Base-by-base conservation (phyloP, 2,329 filamentous ascomycete species). In the Raffaelea albimanens region DNA sequence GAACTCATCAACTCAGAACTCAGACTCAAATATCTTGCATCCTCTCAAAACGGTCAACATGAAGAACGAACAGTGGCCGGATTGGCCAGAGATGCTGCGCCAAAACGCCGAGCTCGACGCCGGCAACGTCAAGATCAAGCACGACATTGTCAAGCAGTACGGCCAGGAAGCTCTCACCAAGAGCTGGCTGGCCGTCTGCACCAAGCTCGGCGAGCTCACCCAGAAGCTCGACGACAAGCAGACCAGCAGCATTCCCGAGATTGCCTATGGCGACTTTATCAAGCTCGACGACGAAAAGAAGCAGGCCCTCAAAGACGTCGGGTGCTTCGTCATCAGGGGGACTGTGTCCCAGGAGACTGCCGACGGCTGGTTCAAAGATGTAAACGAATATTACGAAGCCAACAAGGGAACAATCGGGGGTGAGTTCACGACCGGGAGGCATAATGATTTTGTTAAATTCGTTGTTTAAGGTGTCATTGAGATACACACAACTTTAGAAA, bases 131-230 rank as follows among this genome's bases (percentile, higher is more conserved):
- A 8, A 16, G 7, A 16, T 38, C 44, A 69, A 69, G 53, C 58
- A 58, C 44, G 56, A 58, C 1, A 62, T 70, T 18, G 58, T 65
- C 31, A 55, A 56, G 2, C 50, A 64, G 34, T 69, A 66, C 43
- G 66, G 67, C 4, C 56, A 59, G 25, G 61, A 59, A 5, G 58
- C 59, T 1, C 49, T 70, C 10, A 52, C 51, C 5, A 46, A 58
- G 50, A 63, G 63, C 52, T 70, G 67, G 67, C 36, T 68, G 16
- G 58, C 60, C 25, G 61, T 65, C 3, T 70, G 67, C 53, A 53
- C 62, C 13, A 45, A 61, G 2, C 58, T 70, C 1, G 55, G 64
- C 45, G 44, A 43, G 0, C 49, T 68, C 20, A 68, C 67, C 1
- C 59, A 63, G 9, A 58, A 63, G n/a, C 62, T 70, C 19, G 55